A percentile compares a stretch with the other conserved stretches of the same genome.
Conservation (phyloP, 2,329 filamentous ascomycete species). For the Penicillium sp. region DNA sequence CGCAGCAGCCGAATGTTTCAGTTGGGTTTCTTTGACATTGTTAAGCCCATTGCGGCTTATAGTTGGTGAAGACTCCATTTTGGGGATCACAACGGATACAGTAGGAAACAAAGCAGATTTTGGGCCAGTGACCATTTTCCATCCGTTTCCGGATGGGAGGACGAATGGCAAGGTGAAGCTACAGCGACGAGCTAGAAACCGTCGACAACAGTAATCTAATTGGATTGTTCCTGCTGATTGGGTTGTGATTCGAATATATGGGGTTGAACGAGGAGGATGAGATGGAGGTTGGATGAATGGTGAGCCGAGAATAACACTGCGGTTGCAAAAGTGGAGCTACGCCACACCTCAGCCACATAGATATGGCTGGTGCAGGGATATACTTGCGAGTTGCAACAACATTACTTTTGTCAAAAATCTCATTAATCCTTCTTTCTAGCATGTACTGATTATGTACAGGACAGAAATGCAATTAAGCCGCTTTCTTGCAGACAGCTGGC, state of each 20-base stretch:
- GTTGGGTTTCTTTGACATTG: neutral
- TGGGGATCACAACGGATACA: constrained; percentile 24
- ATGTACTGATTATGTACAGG: too few relatives aligned
- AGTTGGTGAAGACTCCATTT: constrained; percentile 21
- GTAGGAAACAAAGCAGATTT: constrained; percentile 10
- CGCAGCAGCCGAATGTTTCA: neutral
- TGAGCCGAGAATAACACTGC: neutral
- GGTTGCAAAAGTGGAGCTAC: neutral
- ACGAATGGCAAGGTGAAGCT: neutral
- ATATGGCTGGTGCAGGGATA: neutral
- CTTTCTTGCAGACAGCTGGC: constrained; percentile 10
- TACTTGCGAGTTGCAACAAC: neutral
- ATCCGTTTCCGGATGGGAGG: neutral
- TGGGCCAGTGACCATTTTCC: constrained; percentile 15
- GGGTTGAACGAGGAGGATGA: neutral
- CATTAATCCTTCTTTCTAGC: too few relatives aligned
- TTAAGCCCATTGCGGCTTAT: constrained; percentile 6
- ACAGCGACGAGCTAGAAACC: neutral
- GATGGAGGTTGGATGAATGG: neutral
- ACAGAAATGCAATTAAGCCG: neutral
- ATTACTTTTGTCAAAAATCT: too few relatives aligned
- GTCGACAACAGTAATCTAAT: neutral
- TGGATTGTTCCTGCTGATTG: neutral
- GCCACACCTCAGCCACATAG: constrained; percentile 5
- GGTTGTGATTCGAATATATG: neutral